Conservation (phyloP, 2,329 filamentous ascomycete species). For the Dothiorella sarmentorum region DNA sequence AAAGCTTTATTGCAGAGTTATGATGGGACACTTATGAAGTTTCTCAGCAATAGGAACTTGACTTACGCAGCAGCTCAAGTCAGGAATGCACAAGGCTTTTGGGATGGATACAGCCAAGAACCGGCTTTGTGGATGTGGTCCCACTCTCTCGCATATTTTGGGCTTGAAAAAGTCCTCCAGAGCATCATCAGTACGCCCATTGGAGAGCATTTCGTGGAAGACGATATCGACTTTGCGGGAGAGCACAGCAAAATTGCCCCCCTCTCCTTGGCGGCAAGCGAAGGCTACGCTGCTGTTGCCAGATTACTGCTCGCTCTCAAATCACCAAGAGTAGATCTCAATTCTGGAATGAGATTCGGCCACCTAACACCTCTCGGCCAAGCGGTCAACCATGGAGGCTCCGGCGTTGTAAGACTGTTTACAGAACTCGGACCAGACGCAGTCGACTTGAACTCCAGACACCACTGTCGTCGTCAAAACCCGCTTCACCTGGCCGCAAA, state of each 20-base stretch:
- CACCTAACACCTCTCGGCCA: background rate
- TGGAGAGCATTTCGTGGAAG: background rate
- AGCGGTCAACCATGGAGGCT: background rate
- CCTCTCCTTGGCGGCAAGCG: background rate
- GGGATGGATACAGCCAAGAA: background rate
- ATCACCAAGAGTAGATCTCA: background rate
- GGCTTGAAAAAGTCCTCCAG: background rate
- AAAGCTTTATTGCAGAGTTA: background rate
- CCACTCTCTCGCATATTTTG: background rate
- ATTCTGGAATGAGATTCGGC: background rate
- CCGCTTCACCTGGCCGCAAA: background rate
- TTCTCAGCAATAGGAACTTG: background rate
- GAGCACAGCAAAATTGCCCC: background rate
- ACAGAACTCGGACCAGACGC: background rate
- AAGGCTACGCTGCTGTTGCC: background rate
- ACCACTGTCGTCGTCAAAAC: background rate
- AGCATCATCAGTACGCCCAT: background rate
- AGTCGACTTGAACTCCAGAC: background rate
- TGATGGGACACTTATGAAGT: background rate
- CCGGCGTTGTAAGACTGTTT: background rate
- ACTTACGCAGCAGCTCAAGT: background rate
- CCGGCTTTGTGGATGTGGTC: background rate
- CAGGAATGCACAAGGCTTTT: background rate
- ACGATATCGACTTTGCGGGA: background rate
- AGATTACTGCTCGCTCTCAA: background rate